Conservation (phyloP, 2,329 filamentous ascomycete species). For the Phialophora expanda region DNA sequence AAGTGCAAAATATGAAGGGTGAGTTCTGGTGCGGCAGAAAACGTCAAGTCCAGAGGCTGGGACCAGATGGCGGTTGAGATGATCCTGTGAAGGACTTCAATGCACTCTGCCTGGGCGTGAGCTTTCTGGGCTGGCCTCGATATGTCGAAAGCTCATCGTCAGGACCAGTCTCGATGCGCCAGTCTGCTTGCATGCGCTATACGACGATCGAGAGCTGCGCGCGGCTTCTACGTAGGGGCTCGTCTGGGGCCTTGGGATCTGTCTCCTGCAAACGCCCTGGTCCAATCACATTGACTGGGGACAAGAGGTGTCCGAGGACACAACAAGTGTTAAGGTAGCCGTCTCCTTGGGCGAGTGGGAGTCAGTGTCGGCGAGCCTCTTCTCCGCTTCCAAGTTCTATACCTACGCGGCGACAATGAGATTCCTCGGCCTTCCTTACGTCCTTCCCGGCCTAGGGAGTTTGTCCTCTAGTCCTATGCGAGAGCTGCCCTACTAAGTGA, state of each 20-base stretch:
- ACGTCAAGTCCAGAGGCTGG: background rate
- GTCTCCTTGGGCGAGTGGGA: background rate
- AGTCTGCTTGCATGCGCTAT: background rate
- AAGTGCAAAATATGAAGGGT: background rate
- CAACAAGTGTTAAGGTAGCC: background rate
- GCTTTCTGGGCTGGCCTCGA: background rate
- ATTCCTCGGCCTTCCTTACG: background rate
- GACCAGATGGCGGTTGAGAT: background rate
- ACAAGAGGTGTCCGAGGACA: background rate
- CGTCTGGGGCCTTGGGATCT: slow-evolving; percentile 1
- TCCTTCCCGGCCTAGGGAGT: background rate
- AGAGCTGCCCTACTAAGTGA: background rate
- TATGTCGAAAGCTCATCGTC: too few relatives aligned
- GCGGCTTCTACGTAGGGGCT: background rate
- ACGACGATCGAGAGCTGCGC: background rate
- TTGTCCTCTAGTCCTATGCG: background rate
- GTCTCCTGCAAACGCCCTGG: background rate
- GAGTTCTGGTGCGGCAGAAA: background rate
- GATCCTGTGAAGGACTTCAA: background rate
- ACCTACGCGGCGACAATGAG: background rate
- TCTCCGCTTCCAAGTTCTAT: background rate
- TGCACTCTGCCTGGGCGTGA: too few relatives aligned
- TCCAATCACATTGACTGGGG: background rate
- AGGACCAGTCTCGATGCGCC: background rate
- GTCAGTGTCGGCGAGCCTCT: background rate